Percentiles rank a stretch among this genome's conserved stretches.
phyloP scores from a whole-genome alignment of 352 stramenopile species.

The Aphanomyces invadans region DNA sequence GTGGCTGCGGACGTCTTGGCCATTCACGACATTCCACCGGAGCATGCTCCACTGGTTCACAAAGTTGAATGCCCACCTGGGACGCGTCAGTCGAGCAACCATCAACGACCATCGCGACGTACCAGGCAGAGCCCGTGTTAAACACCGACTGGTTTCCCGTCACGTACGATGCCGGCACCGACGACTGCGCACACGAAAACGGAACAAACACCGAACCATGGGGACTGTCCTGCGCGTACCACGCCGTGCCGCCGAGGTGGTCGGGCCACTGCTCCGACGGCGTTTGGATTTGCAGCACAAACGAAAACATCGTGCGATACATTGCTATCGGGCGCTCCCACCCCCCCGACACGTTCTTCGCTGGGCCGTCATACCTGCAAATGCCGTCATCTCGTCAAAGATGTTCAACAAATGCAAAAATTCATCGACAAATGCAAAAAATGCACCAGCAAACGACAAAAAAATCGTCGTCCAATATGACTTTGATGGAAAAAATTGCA shows the following conservation, averaged over 20 bases:
- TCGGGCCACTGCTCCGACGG: slow-evolving; percentile 28
- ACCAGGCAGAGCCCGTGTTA: slow-evolving; percentile 52
- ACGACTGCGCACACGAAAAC: slow-evolving; percentile 49
- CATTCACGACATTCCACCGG: slow-evolving; percentile 61
- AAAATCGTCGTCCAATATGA: too few relatives aligned
- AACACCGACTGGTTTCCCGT: slow-evolving; percentile 63
- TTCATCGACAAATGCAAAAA: too few relatives aligned
- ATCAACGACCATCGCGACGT: too few relatives aligned
- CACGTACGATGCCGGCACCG: slow-evolving; percentile 49
- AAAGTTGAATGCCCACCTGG: slow-evolving; percentile 71
- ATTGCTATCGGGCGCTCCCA: slow-evolving; percentile 90
- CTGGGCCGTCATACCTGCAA: slow-evolving; percentile 16
- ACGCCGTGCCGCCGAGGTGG: slow-evolving; percentile 43
- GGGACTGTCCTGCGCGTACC: slow-evolving; percentile 56
- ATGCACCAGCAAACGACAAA: too few relatives aligned
- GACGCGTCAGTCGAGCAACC: too few relatives aligned
- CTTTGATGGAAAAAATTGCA: too few relatives aligned
- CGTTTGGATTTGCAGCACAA: slow-evolving; percentile 56
- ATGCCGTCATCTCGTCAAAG: too few relatives aligned
- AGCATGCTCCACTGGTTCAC: slow-evolving; percentile 82
- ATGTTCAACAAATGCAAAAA: too few relatives aligned
- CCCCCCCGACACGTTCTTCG: slow-evolving; percentile 37
- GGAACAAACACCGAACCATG: slow-evolving; percentile 70
- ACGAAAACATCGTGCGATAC: slow-evolving; percentile 81
- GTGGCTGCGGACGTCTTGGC: slow-evolving; percentile 35